Evolutionary conservation across 768 basidiomycete species (phyloP), one percentile per base, ranked within the genome.

Genomic region (Suillus discolor): DNA sequence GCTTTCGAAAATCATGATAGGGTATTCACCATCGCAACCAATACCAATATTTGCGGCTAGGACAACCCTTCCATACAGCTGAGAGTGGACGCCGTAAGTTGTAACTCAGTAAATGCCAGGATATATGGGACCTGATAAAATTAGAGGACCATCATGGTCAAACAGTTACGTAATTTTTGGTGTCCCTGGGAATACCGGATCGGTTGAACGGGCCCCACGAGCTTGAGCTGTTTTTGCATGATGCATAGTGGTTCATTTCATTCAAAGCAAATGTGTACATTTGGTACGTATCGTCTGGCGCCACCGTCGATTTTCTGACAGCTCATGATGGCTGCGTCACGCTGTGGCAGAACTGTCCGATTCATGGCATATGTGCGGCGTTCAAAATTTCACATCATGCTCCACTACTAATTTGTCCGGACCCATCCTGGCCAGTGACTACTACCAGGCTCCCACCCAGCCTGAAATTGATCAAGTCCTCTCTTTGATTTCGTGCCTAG

Each of bases 11-110:
- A 8, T 57, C 6, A n/a, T 20, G 38, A 51, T 16, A 28, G 51
- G 6, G 0, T 49, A 71, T 68, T 16, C 23, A 78, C 75, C 75
- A 76, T 76, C 7, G 18, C 3, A 16, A 39, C 6, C 20, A 38
- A 57, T 57, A 8, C 4, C 20, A 55, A 55, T 55, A 31, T 34
- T 55, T 47, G 44, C 44, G n/a, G 36, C n/a, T 39, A 38, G 23
- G 54, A n/a, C 20, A 12, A 55, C 31, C 31, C 25, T 59, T 59
- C 57, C 39, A 59, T 59, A 4, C 16, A 59, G 57, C 23, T 38
- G 38, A 59, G 57, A 59, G 57, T 25, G 51, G 25, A 16, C 15
- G 8, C 8, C 4, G 51, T 51, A n/a, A n/a, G n/a, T n/a, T n/a
- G n/a, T n/a, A 15, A 51, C 25, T 51, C 7, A 15, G 23, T 49